A percentile compares a stretch with the other conserved stretches of the same genome.
phyloP scores from a whole-genome alignment of 2,329 filamentous ascomycete species.

The Diaporthe australafricana region DNA sequence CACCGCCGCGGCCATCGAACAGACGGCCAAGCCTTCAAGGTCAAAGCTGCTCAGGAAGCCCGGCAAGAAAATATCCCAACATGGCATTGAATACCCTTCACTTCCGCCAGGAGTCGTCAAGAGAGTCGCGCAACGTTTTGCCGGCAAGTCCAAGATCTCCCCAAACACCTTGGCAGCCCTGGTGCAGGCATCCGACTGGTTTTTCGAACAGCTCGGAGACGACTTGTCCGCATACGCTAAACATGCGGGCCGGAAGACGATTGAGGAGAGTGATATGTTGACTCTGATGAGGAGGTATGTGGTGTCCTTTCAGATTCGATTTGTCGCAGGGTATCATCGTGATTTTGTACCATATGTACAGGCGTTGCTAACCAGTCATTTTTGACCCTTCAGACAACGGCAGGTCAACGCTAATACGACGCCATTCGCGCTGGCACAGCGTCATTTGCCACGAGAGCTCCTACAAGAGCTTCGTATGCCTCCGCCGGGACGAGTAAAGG shows the following conservation, averaged over 20 bases:
- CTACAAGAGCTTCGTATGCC: constrained; percentile 85
- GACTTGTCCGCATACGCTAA: constrained; percentile 83
- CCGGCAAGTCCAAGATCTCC: constrained; percentile 76
- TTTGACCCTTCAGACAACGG: constrained; percentile 73
- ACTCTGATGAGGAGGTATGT: constrained; percentile 85
- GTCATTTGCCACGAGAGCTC: constrained; percentile 83
- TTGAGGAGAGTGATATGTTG: constrained; percentile 86
- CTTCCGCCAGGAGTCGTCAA: constrained; percentile 81
- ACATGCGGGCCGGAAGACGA: constrained; percentile 85
- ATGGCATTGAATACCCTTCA: constrained; percentile 81
- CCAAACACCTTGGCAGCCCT: constrained; percentile 81
- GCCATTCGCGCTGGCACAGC: constrained; percentile 86
- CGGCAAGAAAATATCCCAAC: constrained; percentile 70
- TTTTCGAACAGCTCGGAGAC: constrained; percentile 87
- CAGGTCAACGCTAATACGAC: constrained; percentile 79
- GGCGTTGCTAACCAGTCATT: constrained; percentile 17
- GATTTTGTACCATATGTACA: constrained; percentile 26
- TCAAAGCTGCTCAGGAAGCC: constrained; percentile 49
- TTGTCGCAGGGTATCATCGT: constrained; percentile 35
- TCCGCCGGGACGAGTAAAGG: constrained; percentile 56
- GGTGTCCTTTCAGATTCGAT: constrained; percentile 41
- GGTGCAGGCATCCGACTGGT: constrained; percentile 87
- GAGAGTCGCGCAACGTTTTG: constrained; percentile 76
- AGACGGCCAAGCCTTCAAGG: constrained; percentile 17
- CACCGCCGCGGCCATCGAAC: constrained; percentile 1